Evolutionary conservation across 202 grass and related monocot genomes (phyloP).

Genomic region (Schoenoplectus tabernaemontani): DNA sequence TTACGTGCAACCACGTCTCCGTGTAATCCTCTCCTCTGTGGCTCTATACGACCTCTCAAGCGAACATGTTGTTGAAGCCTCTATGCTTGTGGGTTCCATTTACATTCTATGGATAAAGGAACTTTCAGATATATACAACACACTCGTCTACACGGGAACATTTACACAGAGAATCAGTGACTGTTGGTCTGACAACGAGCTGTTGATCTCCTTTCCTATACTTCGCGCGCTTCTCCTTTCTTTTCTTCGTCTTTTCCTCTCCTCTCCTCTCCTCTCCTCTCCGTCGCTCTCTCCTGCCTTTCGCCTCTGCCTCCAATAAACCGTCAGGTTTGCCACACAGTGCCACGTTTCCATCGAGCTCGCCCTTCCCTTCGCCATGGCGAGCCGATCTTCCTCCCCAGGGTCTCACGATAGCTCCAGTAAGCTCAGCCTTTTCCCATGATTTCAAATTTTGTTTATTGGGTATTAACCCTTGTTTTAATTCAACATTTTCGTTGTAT

Average conservation of each 20-base stretch:
- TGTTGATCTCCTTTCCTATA: conserved; percentile 4
- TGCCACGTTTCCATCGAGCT: conserved; percentile 1
- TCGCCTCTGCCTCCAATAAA: not conserved
- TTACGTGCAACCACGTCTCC: conserved; percentile 17
- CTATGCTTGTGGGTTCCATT: not conserved
- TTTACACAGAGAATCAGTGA: not conserved
- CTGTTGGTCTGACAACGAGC: conserved; percentile 10
- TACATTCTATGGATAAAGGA: not conserved
- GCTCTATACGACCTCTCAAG: not conserved
- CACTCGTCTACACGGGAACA: not conserved
- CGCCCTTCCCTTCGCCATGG: not conserved
- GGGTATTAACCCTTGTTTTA: not conserved
- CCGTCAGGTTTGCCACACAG: not conserved
- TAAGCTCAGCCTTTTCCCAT: not conserved
- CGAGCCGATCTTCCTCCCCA: conserved; percentile 15
- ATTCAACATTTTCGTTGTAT: not conserved
- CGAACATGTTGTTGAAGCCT: not conserved
- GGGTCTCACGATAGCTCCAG: conserved; percentile 19
- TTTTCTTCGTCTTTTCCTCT: not conserved
- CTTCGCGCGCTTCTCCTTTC: conserved; percentile 3
- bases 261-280: not conserved
- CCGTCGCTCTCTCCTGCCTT: not conserved
- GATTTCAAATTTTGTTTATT: not conserved
- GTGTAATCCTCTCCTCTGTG: not conserved
- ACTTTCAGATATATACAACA: not conserved